Evolutionary conservation across 495 filamentous ascomycete genomes (phyloP), one percentile per base, ranked within the genome.

Genomic region (Aspergillus incahuasiensis): DNA sequence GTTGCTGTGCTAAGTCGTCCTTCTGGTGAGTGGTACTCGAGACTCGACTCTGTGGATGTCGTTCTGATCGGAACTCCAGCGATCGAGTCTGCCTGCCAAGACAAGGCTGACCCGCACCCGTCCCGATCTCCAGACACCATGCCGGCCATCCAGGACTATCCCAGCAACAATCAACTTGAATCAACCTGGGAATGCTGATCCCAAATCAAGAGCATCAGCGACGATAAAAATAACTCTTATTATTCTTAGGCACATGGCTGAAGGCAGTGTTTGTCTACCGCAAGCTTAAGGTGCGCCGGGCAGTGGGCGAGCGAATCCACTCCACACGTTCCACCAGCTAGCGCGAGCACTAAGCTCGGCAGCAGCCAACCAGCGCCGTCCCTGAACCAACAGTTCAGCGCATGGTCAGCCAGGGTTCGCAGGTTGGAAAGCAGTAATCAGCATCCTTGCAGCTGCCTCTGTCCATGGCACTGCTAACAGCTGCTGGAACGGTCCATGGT

Each of bases 361-460:
- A 15, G 12, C 22, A 21, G 30, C 54, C 45, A 56, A 49, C 48
- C 22, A 49, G 11, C 8, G 16, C 35, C 1, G 22, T 21, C 13
- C 1, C 4, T 25, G 9, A 49, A 56, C 54, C 54, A 56, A 56
- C 54, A 56, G 47, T 22, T 55, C 45, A 47, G 12, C 44, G 21
- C 43, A 16, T 39, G 28, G 24, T 46, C 42, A 19, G 35, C 49
- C 25, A 54, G 51, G 51, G 51, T 54, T 54, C 40, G 22, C 21
- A n/a, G 16, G n/a, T 35, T 34, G 28, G 22, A 42, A 52, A n/a
- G n/a, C n/a, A n/a, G 12, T 12, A 11, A 12, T 35, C 32, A 35
- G 8, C 32, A 35, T 15, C 32, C 32, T 35, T 35, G 32, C 32
- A 35, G 6, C 12, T 2, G 5, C 9, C 32, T 11, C 8, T 28